Evolutionary conservation across 2,329 filamentous ascomycete genomes (phyloP).

Genomic region (Huntiella decipiens): DNA sequence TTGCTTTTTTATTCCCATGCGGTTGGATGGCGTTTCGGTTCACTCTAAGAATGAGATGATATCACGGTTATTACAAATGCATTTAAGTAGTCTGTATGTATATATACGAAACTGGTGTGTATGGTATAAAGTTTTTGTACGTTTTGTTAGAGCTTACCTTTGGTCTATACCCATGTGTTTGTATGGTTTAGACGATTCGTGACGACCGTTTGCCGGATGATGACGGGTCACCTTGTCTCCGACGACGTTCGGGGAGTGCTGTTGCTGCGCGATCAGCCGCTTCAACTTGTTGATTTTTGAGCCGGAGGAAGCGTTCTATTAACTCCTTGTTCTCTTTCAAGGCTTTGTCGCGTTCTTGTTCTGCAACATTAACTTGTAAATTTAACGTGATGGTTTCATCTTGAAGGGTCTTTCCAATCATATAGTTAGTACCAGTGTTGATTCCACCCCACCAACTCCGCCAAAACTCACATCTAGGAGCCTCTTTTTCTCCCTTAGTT

Average conservation of each 20-base stretch:
- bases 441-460: too few relatives aligned
- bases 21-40: too few relatives aligned
- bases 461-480: constrained; percentile 43
- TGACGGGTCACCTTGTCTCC: constrained; percentile 18
- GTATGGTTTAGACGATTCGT: background rate
- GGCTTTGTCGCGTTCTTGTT: constrained; percentile 53
- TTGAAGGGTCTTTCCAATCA: constrained; percentile 47
- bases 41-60: too few relatives aligned
- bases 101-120: too few relatives aligned
- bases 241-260: constrained; percentile 44
- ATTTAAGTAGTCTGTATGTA: too few relatives aligned
- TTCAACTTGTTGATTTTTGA: constrained; percentile 68
- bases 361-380: constrained; percentile 71
- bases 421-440: background rate
- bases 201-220: background rate
- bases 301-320: constrained; percentile 77
- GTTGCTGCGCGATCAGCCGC: background rate
- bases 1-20: background rate
- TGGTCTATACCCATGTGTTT: background rate
- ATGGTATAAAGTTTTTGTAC: too few relatives aligned
- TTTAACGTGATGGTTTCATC: constrained; percentile 82
- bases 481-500: constrained; percentile 66
- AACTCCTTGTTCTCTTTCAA: constrained; percentile 74
- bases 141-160: too few relatives aligned
- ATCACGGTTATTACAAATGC: too few relatives aligned